Evolutionary conservation across 2,329 filamentous ascomycete genomes (phyloP), one percentile per base, ranked within the genome.

Genomic region (Pseudomassariella vexata): DNA sequence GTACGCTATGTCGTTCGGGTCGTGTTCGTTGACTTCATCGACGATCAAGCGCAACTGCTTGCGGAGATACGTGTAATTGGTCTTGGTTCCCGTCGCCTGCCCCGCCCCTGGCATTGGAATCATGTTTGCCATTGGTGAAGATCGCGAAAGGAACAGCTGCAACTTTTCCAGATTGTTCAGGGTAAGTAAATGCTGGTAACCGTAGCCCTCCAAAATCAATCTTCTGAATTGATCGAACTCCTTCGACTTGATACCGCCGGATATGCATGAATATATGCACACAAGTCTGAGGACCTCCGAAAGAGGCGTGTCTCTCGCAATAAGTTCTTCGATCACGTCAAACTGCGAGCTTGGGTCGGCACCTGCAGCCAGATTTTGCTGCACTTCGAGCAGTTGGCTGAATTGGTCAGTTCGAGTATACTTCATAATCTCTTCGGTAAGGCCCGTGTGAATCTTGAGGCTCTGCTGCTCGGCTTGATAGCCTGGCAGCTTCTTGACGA

Each of bases 341-440:
- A 95, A 86, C 52, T 96, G 88, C 16, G 84, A 85, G 9, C 79
- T 85, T 6, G 90, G 85, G 54, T 96, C 92, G 8, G 85, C 79
- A 19, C 90, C 90, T 0, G 89, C 89, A 16, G 88, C 89, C 26
- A 96, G 74, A 52, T 94, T 95, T 55, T 98, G 92, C 54, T 98
- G 92, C 5, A 96, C 85, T 62, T 96, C 92, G 2, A 98, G 69
- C 23, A 88, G 68, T 39, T 85, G 83, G 43, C 82, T 85, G 65
- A 98, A 98, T 36, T 85, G 76, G 49, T 96, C 90, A 12, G 86
- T 84, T 30, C 85, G 77, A 1, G 92, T 98, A 48, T 88, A 78
- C 52, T 94, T 92, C 69, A 94, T 89, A 33, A 98, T 92, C 45
- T 95, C 90, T 60, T 96, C 92, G 1, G 89, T 88, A 26, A 98